phyloP scores from a whole-genome alignment of 345 rosid species.

The Eucalyptus polybractea region DNA sequence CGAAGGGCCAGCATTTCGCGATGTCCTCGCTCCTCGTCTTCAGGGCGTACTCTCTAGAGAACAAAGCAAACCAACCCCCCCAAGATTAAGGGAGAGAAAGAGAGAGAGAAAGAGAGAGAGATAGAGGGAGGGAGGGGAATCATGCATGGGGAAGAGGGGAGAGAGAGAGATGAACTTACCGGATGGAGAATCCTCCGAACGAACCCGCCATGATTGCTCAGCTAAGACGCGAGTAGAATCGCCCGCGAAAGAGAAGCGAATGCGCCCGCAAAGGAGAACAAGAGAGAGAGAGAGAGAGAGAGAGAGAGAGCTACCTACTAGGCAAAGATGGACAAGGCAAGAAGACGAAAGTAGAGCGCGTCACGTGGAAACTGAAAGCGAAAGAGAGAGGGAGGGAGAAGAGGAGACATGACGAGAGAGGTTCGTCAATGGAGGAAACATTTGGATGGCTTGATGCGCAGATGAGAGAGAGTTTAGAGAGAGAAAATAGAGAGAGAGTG shows the following conservation, averaged over 20 bases:
- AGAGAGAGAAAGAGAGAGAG: background rate
- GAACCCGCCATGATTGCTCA: slow-evolving; percentile 22
- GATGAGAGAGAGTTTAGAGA: background rate
- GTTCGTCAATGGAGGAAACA: background rate
- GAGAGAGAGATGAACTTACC: slow-evolving; percentile 5
- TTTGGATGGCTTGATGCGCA: background rate
- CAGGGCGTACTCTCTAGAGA: slow-evolving; percentile 34
- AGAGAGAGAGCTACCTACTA: background rate
- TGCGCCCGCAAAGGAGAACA: background rate
- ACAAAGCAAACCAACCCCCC: background rate
- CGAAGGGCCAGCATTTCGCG: slow-evolving; percentile 55
- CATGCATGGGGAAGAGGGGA: background rate
- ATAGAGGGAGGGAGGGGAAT: background rate
- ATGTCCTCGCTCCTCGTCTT: slow-evolving; percentile 29
- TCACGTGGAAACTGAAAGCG: background rate
- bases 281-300: background rate
- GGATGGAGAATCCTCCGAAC: slow-evolving; percentile 46
- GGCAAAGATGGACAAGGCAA: background rate
- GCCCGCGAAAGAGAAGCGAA: background rate
- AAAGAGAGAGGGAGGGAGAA: background rate
- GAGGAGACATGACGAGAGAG: background rate
- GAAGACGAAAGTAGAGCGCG: background rate
- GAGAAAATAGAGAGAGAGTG: background rate
- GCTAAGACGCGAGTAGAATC: background rate
- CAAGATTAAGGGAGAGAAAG: background rate